Evolutionary conservation across 768 basidiomycete genomes (phyloP).

Genomic region (Pholiota conissans): DNA sequence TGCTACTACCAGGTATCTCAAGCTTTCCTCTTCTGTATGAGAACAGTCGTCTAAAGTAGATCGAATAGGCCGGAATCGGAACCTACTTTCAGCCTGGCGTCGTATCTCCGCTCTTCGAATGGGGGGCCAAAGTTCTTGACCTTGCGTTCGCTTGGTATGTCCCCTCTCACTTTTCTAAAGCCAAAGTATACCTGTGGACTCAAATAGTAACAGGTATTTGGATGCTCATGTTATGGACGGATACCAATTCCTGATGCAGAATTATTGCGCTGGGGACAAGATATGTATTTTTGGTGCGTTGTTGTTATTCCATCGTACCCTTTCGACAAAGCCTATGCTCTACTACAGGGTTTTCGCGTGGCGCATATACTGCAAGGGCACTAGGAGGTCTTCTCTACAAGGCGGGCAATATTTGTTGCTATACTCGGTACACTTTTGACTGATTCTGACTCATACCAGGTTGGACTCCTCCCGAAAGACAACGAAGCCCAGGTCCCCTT

Average conservation of each 20-base stretch:
- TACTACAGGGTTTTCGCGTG: constrained; percentile 69
- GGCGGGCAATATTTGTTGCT: constrained; percentile 21
- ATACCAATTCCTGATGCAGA: constrained; percentile 79
- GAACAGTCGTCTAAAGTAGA: not conserved
- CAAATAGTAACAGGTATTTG: constrained; percentile 54
- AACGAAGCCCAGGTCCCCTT: constrained; percentile 72
- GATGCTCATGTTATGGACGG: constrained; percentile 73
- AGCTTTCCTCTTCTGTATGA: not conserved
- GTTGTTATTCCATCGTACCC: not conserved
- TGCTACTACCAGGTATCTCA: constrained; percentile 69
- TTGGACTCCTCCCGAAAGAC: constrained; percentile 68
- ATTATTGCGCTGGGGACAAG: constrained; percentile 70
- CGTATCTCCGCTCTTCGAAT: constrained; percentile 60
- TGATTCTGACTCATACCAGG: constrained; percentile 33
- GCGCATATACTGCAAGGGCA: constrained; percentile 53
- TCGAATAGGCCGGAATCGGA: constrained; percentile 43
- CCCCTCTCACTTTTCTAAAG: not conserved
- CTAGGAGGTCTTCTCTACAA: constrained; percentile 76
- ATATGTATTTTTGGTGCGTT: constrained; percentile 69
- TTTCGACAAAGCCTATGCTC: not conserved
- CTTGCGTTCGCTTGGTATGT: constrained; percentile 71
- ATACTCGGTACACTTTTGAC: not conserved
- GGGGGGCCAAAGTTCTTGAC: constrained; percentile 64
- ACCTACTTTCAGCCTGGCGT: constrained; percentile 61
- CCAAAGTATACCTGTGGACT: not conserved